Evolutionary conservation across 306 rosid genomes (phyloP).

Genomic region (Quercus suber): DNA sequence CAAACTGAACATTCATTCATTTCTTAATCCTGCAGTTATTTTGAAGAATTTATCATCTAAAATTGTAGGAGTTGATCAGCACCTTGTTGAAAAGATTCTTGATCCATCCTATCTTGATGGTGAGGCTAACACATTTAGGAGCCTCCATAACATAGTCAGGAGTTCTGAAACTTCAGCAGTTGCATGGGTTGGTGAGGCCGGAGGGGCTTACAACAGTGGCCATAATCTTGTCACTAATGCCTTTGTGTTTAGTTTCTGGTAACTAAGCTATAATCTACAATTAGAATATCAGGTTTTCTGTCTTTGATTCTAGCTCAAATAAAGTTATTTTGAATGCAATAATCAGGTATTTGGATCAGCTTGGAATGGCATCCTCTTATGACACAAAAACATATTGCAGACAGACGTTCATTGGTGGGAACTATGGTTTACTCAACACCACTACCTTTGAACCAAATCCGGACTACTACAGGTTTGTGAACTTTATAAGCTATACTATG

Average conservation of each 20-base stretch:
- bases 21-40: background rate
- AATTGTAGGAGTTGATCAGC: conserved; percentile 62
- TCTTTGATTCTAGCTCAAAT: background rate
- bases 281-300: background rate
- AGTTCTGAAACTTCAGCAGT: conserved; percentile 45
- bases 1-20: background rate
- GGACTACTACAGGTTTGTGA: conserved; percentile 56
- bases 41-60: conserved; percentile 4
- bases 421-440: conserved; percentile 80
- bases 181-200: conserved; percentile 98
- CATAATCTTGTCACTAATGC: conserved; percentile 76
- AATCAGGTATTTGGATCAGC: conserved; percentile 90
- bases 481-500: background rate
- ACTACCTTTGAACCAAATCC: conserved; percentile 73
- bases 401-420: conserved; percentile 84
- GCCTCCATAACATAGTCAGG: conserved; percentile 51
- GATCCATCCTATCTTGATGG: conserved; percentile 65
- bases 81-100: conserved; percentile 63
- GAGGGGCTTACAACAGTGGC: conserved; percentile 95
- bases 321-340: background rate
- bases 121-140: conserved; percentile 45
- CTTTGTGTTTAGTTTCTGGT: conserved; percentile 84
- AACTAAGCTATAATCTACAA: conserved; percentile 1
- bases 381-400: conserved; percentile 90
- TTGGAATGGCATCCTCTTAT: conserved; percentile 75